A percentile compares a stretch with the other conserved stretches of the same genome.
Conservation (phyloP, 1,284 basidiomycete genomes). For the Tylopilus microsporus region DNA sequence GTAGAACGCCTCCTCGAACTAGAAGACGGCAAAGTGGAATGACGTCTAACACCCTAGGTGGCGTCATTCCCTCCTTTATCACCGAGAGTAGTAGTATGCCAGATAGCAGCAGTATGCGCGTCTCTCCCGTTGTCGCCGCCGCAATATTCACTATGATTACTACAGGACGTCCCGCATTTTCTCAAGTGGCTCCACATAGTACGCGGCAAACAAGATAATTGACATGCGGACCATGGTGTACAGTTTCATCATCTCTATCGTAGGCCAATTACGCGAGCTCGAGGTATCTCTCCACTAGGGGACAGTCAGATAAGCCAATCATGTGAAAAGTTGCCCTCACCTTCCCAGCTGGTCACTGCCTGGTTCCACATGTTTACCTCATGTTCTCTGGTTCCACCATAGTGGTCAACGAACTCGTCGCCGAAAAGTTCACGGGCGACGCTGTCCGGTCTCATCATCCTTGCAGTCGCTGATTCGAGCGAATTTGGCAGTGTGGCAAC, state of each 20-base stretch:
- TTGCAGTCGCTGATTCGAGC: conserved; percentile 72
- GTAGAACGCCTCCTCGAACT: conserved; percentile 64
- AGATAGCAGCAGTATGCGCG: too few relatives aligned
- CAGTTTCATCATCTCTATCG: background rate
- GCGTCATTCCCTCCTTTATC: conserved; percentile 60
- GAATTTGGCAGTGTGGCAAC: conserved; percentile 71
- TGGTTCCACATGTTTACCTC: conserved; percentile 83
- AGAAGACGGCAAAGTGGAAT: conserved; percentile 62
- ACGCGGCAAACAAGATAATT: conserved; percentile 23
- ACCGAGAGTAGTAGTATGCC: conserved; percentile 55
- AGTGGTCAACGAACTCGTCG: conserved; percentile 89
- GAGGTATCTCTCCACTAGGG: conserved; percentile 76
- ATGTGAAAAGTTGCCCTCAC: conserved; percentile 40
- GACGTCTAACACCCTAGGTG: conserved; percentile 72
- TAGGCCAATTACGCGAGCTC: conserved; percentile 57
- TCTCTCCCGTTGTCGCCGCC: background rate
- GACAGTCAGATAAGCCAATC: conserved; percentile 13
- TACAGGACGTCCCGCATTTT: conserved; percentile 67
- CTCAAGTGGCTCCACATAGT: conserved; percentile 41
- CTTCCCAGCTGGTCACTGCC: conserved; percentile 92
- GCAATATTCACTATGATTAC: conserved; percentile 3
- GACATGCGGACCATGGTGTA: conserved; percentile 24
- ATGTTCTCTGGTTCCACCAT: conserved; percentile 85
- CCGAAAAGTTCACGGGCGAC: conserved; percentile 85
- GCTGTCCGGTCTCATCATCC: conserved; percentile 75